Evolutionary conservation across 108 stramenopile species (phyloP), one percentile per base, ranked within the genome.

Genomic region (Mediolabrus comicus): DNA sequence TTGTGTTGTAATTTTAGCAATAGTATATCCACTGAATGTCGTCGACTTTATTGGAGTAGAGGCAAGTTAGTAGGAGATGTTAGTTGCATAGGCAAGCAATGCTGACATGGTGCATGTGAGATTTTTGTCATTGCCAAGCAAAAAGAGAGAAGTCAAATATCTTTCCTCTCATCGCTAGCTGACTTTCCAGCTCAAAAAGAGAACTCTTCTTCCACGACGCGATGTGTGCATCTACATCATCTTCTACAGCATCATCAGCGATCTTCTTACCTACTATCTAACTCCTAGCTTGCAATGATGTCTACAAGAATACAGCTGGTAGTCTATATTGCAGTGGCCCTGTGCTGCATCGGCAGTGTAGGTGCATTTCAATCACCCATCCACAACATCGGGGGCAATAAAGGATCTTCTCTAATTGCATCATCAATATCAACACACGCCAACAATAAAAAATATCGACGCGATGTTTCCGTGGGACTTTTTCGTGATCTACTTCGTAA

Each of bases 401-500:
- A 49, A 49, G 22, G 46, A 49, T 14, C 5, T n/a, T n/a, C n/a
- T 49, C 46, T 49, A 9, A 49, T 49, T 49, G 46, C 46, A 32
- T 16, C 33, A 30, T 22, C 27, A 27, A 27, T 33, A n/a, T 34
- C 59, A 32, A 36, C 34, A 1, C 19, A 34, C 59, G 24, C 59
- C 22, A 32, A 9, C 51, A 52, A 24, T 35, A 25, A 22, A 2
- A 27, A 12, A 13, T 52, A 31, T 41, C 56, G 65, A 16, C 52
- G 65, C 49, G 56, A 68, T 51, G 65, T 67, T 36, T 63, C 71
- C 9, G 26, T 75, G 39, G 53, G 36, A 14, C 74, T 75, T 2
- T 75, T 75, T 62, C 62, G 74, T 30, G 66, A 67, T 67, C 16
- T 75, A 1, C 41, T 75, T 38, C 46, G 60, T 22, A 75, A 62